These are phyloP conservation scores for Podospora australis DNA, from an alignment of 495 filamentous ascomycete genomes.

Conservation along the genomic window DNA sequence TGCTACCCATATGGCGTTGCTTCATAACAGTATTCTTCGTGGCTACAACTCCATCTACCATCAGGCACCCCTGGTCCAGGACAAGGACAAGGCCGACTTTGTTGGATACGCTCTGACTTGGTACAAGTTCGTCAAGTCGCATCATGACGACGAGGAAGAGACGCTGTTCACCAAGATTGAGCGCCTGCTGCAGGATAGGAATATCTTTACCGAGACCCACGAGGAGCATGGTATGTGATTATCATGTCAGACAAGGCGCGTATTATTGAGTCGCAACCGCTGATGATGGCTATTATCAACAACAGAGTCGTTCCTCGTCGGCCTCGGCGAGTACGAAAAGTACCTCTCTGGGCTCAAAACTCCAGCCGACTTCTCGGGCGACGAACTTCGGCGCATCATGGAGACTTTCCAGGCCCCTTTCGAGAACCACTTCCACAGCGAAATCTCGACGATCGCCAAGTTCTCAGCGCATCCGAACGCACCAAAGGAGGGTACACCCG, in stretches of 20 bases:
- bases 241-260: neutral
- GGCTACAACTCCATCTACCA: constrained; percentile 55
- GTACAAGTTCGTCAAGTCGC: constrained; percentile 46
- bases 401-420: constrained; percentile 40
- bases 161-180: constrained; percentile 48
- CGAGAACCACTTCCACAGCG: constrained; percentile 46
- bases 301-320: constrained; percentile 43
- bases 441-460: constrained; percentile 45
- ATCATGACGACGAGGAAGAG: constrained; percentile 50
- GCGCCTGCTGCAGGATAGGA: constrained; percentile 38
- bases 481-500: constrained; percentile 34
- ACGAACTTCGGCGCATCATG: constrained; percentile 43
- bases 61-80: constrained; percentile 37
- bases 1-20: constrained; percentile 53
- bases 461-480: constrained; percentile 41
- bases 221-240: constrained; percentile 42
- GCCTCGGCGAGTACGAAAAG: constrained; percentile 40
- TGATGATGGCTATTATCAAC: too few species aligned
- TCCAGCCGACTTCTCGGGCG: constrained; percentile 34
- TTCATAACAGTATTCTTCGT: constrained; percentile 53
- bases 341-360: constrained; percentile 37
- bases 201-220: constrained; percentile 41
- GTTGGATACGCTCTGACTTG: constrained; percentile 46
- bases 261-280: neutral
- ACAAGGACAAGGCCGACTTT: constrained; percentile 42